Evolutionary conservation across 805 yeast species (phyloP).

Genomic region (Kodamaea leandrae): DNA sequence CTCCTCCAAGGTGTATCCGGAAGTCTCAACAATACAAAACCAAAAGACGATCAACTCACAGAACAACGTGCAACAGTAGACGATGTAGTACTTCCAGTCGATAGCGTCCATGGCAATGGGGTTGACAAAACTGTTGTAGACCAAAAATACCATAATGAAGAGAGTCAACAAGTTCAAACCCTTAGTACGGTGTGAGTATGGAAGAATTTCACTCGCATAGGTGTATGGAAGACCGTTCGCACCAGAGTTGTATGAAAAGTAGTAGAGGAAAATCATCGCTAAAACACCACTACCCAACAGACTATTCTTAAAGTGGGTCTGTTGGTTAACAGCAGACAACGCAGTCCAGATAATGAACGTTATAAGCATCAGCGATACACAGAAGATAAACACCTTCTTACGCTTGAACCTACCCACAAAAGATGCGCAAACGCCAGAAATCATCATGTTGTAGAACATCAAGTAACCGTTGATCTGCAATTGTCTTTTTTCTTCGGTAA

Average conservation of each 20-base stretch:
- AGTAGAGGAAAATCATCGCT: constrained; percentile 24
- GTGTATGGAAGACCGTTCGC: constrained; percentile 6
- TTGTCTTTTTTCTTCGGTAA: constrained; percentile 44
- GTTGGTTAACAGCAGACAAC: constrained; percentile 22
- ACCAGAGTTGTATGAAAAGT: constrained; percentile 20
- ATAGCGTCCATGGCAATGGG: constrained; percentile 22
- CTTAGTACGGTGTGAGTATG: too few species aligned
- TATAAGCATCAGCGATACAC: constrained; percentile 27
- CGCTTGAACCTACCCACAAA: constrained; percentile 26
- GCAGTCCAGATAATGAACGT: constrained; percentile 25
- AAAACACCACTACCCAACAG: constrained; percentile 20
- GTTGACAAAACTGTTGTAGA: constrained; percentile 15
- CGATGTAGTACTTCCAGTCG: constrained; percentile 13
- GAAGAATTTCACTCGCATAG: constrained; percentile 9
- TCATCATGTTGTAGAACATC: constrained; percentile 44
- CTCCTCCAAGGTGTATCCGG: constrained; percentile 43
- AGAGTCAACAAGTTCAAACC: constrained; percentile 8
- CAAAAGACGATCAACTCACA: constrained; percentile 29
- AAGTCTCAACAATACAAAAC: constrained; percentile 41
- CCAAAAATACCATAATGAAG: constrained; percentile 35
- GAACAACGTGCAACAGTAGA: constrained; percentile 5
- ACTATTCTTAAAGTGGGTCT: constrained; percentile 16
- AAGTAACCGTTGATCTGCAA: constrained; percentile 51
- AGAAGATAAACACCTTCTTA: constrained; percentile 34
- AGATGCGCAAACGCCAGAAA: constrained; percentile 22